phyloP scores from a whole-genome alignment of 331 rosid genomes.

The Malus hybrid region DNA sequence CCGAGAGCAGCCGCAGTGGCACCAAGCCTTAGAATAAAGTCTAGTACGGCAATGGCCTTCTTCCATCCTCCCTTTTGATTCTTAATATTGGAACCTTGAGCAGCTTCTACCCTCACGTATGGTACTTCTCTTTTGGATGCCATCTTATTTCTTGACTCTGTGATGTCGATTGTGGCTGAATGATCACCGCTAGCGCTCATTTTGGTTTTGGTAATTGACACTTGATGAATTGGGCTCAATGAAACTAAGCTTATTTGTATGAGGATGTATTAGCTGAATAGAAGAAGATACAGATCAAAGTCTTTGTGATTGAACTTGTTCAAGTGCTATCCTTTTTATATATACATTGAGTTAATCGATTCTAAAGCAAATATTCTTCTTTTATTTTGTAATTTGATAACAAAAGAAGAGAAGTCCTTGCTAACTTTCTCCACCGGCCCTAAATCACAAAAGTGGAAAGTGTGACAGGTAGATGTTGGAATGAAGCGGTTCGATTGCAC shows the following conservation, averaged over 20 bases:
- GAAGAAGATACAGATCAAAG: not conserved
- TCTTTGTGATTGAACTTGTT: not conserved
- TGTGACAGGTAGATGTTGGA: not conserved
- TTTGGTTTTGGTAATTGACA: not conserved
- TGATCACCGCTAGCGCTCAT: constrained; percentile 3
- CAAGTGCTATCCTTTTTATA: not conserved
- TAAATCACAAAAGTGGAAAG: not conserved
- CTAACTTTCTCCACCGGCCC: not conserved
- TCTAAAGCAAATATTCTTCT: not conserved
- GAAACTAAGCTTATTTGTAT: not conserved
- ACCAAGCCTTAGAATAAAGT: constrained; percentile 19
- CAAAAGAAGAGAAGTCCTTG: constrained; percentile 6
- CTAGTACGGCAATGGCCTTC: constrained; percentile 15
- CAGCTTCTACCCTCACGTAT: constrained; percentile 1
- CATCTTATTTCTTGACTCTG: not conserved
- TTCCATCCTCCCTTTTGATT: constrained; percentile 8
- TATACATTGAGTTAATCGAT: not conserved
- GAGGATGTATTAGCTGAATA: not conserved
- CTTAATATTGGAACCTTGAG: not conserved
- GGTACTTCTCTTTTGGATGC: constrained; percentile 4
- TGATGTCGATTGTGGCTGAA: not conserved
- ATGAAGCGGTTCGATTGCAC: not conserved
- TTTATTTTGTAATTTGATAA: not conserved
- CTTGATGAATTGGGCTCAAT: not conserved
- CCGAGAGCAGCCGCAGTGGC: constrained; percentile 16